phyloP scores from a whole-genome alignment of 768 basidiomycete species.

The Phaffia tasmanica region DNA sequence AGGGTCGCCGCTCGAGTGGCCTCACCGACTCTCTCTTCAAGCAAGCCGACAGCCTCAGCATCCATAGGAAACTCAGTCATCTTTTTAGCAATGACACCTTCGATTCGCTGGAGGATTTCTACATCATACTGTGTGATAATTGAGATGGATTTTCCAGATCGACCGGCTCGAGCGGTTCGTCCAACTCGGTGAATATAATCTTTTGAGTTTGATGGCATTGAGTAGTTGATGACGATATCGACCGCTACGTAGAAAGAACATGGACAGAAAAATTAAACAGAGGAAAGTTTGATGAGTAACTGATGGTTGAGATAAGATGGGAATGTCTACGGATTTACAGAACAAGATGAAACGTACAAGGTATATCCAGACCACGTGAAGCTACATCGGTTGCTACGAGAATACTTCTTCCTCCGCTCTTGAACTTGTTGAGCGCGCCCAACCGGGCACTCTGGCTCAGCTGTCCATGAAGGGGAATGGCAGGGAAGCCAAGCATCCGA shows the following conservation, averaged over 20 bases:
- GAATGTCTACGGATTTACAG: background rate
- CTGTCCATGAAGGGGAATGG: constrained; percentile 90
- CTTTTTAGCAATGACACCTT: constrained; percentile 80
- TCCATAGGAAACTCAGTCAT: constrained; percentile 56
- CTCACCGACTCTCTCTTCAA: constrained; percentile 80
- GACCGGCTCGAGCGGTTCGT: constrained; percentile 92
- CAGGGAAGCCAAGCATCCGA: constrained; percentile 80
- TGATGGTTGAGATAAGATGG: too few species aligned
- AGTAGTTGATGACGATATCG: constrained; percentile 94
- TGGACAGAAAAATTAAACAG: background rate
- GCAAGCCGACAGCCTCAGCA: constrained; percentile 72
- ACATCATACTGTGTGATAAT: constrained; percentile 98
- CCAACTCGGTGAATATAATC: constrained; percentile 99
- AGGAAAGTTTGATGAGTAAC: too few species aligned
- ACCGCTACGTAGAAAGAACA: constrained; percentile 40
- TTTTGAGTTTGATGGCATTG: constrained; percentile 94
- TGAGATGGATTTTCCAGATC: constrained; percentile 92
- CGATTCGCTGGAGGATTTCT: constrained; percentile 88
- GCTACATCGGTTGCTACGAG: constrained; percentile 95
- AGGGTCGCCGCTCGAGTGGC: constrained; percentile 59
- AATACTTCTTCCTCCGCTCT: constrained; percentile 79
- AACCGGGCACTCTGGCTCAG: constrained; percentile 85
- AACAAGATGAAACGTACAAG: constrained; percentile 31
- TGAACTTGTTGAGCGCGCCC: constrained; percentile 89
- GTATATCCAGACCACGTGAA: constrained; percentile 48